phyloP scores from a whole-genome alignment of 1,139 yeast genomes.

The Lodderomyces pseudojiufengensis region DNA sequence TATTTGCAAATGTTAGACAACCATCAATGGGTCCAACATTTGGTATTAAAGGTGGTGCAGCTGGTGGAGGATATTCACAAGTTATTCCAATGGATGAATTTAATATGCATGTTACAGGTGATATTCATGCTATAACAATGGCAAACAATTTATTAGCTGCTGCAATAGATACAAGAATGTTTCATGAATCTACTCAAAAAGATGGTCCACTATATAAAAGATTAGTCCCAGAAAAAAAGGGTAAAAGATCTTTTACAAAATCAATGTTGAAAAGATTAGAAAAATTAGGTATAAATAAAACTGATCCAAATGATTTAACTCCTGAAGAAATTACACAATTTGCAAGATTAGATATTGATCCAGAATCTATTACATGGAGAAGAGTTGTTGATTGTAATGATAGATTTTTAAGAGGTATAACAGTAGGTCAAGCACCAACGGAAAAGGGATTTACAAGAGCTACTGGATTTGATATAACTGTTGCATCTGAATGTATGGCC shows the following conservation, averaged over 20 bases:
- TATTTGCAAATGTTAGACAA: constrained; percentile 95
- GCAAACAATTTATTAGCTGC: constrained; percentile 96
- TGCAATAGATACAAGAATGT: constrained; percentile 96
- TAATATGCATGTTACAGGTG: constrained; percentile 97
- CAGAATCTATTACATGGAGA: constrained; percentile 92
- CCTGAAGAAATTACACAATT: constrained; percentile 72
- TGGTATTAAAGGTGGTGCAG: constrained; percentile 99
- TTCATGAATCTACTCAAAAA: constrained; percentile 93
- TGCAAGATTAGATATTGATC: constrained; percentile 88
- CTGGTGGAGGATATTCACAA: constrained; percentile 99
- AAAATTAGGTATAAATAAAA: constrained; percentile 77
- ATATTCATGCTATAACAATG: constrained; percentile 94
- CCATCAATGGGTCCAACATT: constrained; percentile 99
- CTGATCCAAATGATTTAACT: constrained; percentile 79
- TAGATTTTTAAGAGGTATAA: constrained; percentile 85
- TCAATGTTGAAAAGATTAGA: constrained; percentile 76
- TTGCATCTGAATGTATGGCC: constrained; percentile 98
- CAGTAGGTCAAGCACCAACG: constrained; percentile 91
- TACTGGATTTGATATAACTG: constrained; percentile 95
- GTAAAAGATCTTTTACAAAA: constrained; percentile 70
- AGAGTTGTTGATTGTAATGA: constrained; percentile 97
- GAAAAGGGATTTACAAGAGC: constrained; percentile 87
- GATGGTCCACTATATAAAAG: constrained; percentile 84
- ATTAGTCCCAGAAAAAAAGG: constrained; percentile 84
- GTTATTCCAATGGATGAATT: constrained; percentile 99